phyloP scores from a whole-genome alignment of 2,329 filamentous ascomycete species.

The Diplocarpon rosae region DNA sequence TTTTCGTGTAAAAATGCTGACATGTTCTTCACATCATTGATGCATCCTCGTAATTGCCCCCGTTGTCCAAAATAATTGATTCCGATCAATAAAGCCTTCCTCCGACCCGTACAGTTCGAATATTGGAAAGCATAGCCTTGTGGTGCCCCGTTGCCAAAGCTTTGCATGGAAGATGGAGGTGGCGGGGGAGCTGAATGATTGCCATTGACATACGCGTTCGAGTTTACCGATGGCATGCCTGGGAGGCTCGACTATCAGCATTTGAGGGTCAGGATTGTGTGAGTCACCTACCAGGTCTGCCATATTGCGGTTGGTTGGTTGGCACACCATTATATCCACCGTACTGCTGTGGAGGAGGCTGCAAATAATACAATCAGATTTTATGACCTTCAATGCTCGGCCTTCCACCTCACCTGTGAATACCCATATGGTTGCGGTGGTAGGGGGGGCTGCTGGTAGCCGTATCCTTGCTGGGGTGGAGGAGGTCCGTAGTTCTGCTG shows the following conservation, averaged over 20 bases:
- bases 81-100: conserved; percentile 84
- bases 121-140: conserved; percentile 78
- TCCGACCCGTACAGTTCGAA: conserved; percentile 75
- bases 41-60: conserved; percentile 83
- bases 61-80: conserved; percentile 96
- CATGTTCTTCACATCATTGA: conserved; percentile 98
- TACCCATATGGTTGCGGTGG: conserved; percentile 32
- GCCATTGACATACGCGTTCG: conserved; percentile 45
- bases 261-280: not conserved
- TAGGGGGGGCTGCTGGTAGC: conserved; percentile 37
- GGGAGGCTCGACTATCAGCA: conserved; percentile 3
- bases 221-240: conserved; percentile 34
- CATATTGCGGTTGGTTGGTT: conserved; percentile 34
- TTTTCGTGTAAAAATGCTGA: conserved; percentile 78
- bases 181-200: conserved; percentile 47
- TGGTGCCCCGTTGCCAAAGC: conserved; percentile 72
- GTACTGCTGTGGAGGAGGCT: conserved; percentile 38
- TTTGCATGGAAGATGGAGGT: conserved; percentile 58
- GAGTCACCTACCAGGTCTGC: conserved; percentile 34
- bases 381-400: not conserved
- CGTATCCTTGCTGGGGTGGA: conserved; percentile 31
- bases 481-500: conserved; percentile 21
- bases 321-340: conserved; percentile 30
- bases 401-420: conserved; percentile 19
- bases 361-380: conserved; percentile 1